These are phyloP conservation scores for Chlamydomonas applanata DNA, from an alignment of 139 green algal genomes.

Conservation along the genomic window DNA sequence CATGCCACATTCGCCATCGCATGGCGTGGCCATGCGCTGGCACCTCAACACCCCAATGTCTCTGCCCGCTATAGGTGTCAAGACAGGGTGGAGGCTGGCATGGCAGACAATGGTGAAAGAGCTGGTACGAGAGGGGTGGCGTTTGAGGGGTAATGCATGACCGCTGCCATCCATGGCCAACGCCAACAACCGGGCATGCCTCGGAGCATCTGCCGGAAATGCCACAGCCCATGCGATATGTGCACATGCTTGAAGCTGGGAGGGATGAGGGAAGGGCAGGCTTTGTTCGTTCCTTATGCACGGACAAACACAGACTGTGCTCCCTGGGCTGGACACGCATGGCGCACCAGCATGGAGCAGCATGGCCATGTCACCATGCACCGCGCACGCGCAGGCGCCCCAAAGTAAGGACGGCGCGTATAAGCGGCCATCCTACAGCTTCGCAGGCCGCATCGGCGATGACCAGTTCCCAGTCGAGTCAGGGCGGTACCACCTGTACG, in stretches of 20 bases:
- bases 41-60: too few relatives aligned
- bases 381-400: constrained; percentile 88
- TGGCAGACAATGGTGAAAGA: constrained; percentile 82
- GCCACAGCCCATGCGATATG: too few relatives aligned
- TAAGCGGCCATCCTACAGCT: constrained; percentile 69
- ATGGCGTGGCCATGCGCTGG: too few relatives aligned
- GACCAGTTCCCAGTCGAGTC: constrained; percentile 62
- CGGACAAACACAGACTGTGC: not conserved
- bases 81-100: constrained; percentile 64
- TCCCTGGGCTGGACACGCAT: constrained; percentile 46
- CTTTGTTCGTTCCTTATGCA: not conserved
- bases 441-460: constrained; percentile 56
- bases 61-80: constrained; percentile 72
- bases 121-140: constrained; percentile 80
- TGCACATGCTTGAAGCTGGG: too few relatives aligned
- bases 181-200: too few relatives aligned
- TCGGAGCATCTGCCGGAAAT: too few relatives aligned
- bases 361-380: too few relatives aligned
- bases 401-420: constrained; percentile 75
- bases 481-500: constrained; percentile 80
- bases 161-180: too few relatives aligned
- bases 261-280: too few relatives aligned
- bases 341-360: too few relatives aligned
- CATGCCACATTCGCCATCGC: too few relatives aligned
- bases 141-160: too few relatives aligned